Percentiles rank a stretch among this genome's conserved stretches.
Conservation (phyloP, 2,329 filamentous ascomycete species). For the Calonectria crousiana region DNA sequence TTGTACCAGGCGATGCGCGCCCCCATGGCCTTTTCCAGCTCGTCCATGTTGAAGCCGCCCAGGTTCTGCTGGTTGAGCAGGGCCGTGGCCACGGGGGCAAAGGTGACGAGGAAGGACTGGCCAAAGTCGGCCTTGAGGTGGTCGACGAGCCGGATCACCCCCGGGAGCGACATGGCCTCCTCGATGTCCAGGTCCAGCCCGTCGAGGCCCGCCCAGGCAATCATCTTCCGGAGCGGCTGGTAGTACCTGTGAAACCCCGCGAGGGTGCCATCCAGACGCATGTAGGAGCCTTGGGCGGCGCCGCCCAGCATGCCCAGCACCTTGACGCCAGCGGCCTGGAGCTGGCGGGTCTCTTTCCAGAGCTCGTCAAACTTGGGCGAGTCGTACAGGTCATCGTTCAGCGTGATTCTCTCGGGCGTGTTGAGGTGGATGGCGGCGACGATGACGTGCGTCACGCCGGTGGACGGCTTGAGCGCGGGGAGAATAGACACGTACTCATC, state of each 20-base stretch:
- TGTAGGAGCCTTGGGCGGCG: slow-evolving; percentile 79
- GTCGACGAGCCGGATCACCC: slow-evolving; percentile 73
- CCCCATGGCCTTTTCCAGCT: slow-evolving; percentile 74
- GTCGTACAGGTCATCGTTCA: slow-evolving; percentile 81
- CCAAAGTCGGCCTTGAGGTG: slow-evolving; percentile 78
- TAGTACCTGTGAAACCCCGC: slow-evolving; percentile 81
- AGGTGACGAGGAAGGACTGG: slow-evolving; percentile 76
- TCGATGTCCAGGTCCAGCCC: slow-evolving; percentile 84
- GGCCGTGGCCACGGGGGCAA: slow-evolving; percentile 84
- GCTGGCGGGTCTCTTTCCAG: slow-evolving; percentile 78
- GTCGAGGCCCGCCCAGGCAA: slow-evolving; percentile 71
- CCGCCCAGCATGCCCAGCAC: slow-evolving; percentile 89
- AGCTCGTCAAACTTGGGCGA: slow-evolving; percentile 75
- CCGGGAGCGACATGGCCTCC: slow-evolving; percentile 75
- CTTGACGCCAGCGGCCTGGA: slow-evolving; percentile 80
- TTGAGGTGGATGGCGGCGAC: slow-evolving; percentile 87
- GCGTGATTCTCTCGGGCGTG: slow-evolving; percentile 71
- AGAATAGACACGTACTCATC: slow-evolving; percentile 62
- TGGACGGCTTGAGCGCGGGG: slow-evolving; percentile 55
- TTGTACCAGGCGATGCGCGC: slow-evolving; percentile 84
- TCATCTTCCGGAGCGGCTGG: slow-evolving; percentile 71
- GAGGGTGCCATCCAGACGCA: slow-evolving; percentile 64
- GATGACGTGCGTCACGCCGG: slow-evolving; percentile 79
- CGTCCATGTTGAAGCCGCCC: slow-evolving; percentile 82
- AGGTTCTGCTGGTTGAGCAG: slow-evolving; percentile 69